phyloP scores from a whole-genome alignment of 1,284 basidiomycete species.

The Tilletia indica region DNA sequence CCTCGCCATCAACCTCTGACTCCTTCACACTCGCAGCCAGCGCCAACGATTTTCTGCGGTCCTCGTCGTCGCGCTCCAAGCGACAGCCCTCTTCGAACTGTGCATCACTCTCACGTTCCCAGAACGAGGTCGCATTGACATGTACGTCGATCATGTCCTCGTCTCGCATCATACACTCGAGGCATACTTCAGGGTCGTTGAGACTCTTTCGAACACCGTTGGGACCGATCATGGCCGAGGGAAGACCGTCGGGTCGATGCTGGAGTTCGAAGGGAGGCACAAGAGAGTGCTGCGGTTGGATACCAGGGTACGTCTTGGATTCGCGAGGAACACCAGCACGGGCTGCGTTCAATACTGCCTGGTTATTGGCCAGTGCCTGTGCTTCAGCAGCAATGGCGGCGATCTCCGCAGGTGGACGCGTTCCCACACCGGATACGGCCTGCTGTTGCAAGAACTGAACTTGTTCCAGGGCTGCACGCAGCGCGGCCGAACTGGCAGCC shows the following conservation, averaged over 20 bases:
- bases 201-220: conserved; percentile 46
- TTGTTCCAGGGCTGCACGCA: conserved; percentile 5
- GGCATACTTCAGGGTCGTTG: conserved; percentile 71
- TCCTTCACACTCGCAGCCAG: not conserved
- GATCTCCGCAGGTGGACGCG: conserved; percentile 10
- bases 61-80: conserved; percentile 62
- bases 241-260: conserved; percentile 49
- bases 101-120: conserved; percentile 86
- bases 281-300: conserved; percentile 49
- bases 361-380: conserved; percentile 5
- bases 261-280: conserved; percentile 55
- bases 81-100: conserved; percentile 74
- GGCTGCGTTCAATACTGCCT: not conserved
- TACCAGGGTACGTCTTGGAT: conserved; percentile 37
- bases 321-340: conserved; percentile 16
- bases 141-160: conserved; percentile 95
- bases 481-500: conserved; percentile 11
- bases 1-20: not conserved
- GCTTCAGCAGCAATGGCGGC: conserved; percentile 11
- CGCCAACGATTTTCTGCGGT: not conserved
- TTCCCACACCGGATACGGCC: conserved; percentile 3
- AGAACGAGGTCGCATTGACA: conserved; percentile 78
- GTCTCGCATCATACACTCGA: conserved; percentile 98
- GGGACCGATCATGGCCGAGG: conserved; percentile 43
- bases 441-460: conserved; percentile 15